These are phyloP conservation scores for Collariella sp. DNA, from an alignment of 495 filamentous ascomycete species.

Conservation along the genomic window DNA sequence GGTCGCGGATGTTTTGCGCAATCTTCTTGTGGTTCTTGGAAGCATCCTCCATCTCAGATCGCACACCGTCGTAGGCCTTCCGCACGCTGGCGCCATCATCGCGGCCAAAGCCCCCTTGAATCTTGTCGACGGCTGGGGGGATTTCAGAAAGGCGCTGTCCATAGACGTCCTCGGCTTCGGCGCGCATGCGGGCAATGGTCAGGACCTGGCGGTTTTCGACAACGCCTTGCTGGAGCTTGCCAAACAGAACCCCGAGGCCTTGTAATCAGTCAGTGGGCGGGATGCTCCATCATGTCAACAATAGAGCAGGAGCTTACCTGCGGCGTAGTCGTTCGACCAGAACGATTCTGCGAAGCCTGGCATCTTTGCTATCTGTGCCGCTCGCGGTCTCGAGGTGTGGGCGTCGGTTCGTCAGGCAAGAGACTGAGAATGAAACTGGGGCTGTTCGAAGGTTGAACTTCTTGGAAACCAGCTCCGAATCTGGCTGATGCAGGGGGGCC, in stretches of 20 bases:
- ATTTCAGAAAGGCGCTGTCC: conserved; percentile 75
- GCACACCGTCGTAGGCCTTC: conserved; percentile 95
- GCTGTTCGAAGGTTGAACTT: not conserved
- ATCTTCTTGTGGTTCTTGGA: conserved; percentile 89
- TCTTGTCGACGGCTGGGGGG: conserved; percentile 68
- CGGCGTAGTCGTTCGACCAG: conserved; percentile 90
- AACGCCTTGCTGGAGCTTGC: conserved; percentile 92
- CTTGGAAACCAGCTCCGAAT: not conserved
- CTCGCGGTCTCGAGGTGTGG: conserved; percentile 5
- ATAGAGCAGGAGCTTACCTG: conserved; percentile 45
- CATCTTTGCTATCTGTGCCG: conserved; percentile 42
- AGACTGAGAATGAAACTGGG: not conserved
- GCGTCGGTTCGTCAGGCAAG: not conserved
- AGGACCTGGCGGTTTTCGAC: conserved; percentile 92
- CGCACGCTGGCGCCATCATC: conserved; percentile 95
- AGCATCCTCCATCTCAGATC: conserved; percentile 88
- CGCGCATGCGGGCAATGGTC: conserved; percentile 84
- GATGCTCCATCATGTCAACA: not conserved
- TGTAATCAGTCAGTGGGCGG: conserved; percentile 12
- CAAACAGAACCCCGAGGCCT: conserved; percentile 92
- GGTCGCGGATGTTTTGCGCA: conserved; percentile 86
- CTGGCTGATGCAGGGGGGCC: conserved; percentile 17
- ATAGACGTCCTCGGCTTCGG: conserved; percentile 90
- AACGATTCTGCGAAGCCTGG: conserved; percentile 88
- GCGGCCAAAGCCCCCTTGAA: conserved; percentile 75